Base-by-base conservation (phyloP, 1,284 basidiomycete genomes). In the Marasmius fiardii region DNA sequence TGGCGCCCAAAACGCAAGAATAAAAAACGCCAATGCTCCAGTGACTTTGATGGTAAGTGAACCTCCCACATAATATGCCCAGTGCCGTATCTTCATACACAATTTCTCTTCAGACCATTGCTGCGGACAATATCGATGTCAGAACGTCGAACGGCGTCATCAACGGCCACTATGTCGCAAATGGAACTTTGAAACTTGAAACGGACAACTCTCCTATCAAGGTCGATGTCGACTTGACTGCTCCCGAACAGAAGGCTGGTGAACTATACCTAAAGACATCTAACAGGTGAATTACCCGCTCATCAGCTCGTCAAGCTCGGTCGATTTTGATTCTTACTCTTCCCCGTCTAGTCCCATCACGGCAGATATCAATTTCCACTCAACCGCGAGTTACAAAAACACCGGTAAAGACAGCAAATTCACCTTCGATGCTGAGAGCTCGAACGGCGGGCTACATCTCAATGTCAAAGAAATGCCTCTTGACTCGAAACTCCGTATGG, bases 131-230 rank as follows among this genome's bases (percentile, higher is more conserved):
- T 37, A 59, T 55, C 21, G 18, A 33, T 6, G 18, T 64, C 28
- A 34, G 51, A 31, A 64, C 62, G 12, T 56, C 54, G 4, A 62
- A 63, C 33, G 50, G 52, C 3, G 48, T 56, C 18, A 65, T 66
- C 31, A 48, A 16, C 12, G 65, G 65, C 33, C 41, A 43, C 8
- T 66, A 61, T 52, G 58, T 60, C 39, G 53, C 53, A 0, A 53
- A 58, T 21, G 35, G 49, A n/a, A 41, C 44, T 34, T 47, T 64
- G 14, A 28, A 44, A 12, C 51, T 66, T 6, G 31, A 41, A 18
- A 65, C 63, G 7, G 53, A 54, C 18, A 63, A 65, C 52, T 58
- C 57, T 2, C 54, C 54, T 16, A 63, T 66, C 31, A 56, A 56
- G 12, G 61, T 53, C 2, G 48, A 50, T n/a, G 57, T 65, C 23